Evolutionary conservation across 768 basidiomycete species (phyloP).

Genomic region (Amanita rimosa): DNA sequence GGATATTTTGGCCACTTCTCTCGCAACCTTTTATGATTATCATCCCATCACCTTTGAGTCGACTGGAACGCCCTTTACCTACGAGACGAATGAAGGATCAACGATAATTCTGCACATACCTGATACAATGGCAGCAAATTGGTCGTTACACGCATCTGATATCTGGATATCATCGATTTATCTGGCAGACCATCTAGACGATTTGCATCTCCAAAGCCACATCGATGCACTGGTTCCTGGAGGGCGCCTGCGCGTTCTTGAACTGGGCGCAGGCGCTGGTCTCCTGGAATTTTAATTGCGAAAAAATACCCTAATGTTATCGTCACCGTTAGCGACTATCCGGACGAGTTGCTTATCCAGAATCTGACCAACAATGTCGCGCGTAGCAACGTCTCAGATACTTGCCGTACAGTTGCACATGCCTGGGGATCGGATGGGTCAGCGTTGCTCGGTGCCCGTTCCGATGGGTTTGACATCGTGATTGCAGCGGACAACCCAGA

Average conservation of each 20-base stretch:
- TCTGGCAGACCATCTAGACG: conserved; percentile 52
- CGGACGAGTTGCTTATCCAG: conserved; percentile 48
- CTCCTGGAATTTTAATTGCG: conserved; percentile 58
- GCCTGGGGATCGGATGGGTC: conserved; percentile 53
- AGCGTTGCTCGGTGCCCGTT: conserved; percentile 12
- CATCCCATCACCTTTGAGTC: conserved; percentile 50
- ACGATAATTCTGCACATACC: conserved; percentile 43
- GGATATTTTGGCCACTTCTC: conserved; percentile 57
- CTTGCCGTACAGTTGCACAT: conserved; percentile 45
- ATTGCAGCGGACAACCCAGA: conserved; percentile 66
- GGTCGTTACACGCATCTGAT: conserved; percentile 68
- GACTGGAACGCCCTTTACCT: conserved; percentile 40
- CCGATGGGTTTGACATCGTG: conserved; percentile 46
- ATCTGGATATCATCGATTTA: conserved; percentile 64
- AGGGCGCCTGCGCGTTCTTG: conserved; percentile 32
- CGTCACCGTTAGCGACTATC: conserved; percentile 61
- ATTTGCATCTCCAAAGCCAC: conserved; percentile 26
- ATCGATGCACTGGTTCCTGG: conserved; percentile 9
- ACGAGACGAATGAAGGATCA: conserved; percentile 16
- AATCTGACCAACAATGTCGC: conserved; percentile 47
- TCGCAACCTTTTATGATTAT: conserved; percentile 51
- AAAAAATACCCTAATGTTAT: conserved; percentile 27
- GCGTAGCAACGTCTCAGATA: conserved; percentile 33
- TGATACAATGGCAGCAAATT: conserved; percentile 57
- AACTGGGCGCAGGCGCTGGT: conserved; percentile 67